Conservation (phyloP, 176 grass and related monocot genomes). For the Dactylis glomerata region DNA sequence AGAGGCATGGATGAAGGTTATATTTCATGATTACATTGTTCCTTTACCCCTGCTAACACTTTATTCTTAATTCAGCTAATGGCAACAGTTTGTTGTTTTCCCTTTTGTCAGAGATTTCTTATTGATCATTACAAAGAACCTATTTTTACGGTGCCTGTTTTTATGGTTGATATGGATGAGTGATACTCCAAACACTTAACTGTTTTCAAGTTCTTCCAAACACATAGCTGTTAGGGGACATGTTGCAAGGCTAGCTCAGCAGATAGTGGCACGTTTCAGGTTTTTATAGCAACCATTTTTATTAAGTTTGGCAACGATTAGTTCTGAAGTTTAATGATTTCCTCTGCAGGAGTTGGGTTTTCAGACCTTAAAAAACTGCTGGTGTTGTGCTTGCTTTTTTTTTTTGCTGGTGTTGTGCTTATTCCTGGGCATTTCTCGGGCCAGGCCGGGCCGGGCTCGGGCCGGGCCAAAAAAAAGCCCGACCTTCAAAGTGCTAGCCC, state of each 20-base stretch:
- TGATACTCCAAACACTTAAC: neutral
- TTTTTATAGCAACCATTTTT: neutral
- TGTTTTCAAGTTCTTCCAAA: neutral
- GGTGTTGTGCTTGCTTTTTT: too few relatives aligned
- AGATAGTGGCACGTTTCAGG: neutral
- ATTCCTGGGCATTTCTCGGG: too few relatives aligned
- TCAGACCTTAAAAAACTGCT: neutral
- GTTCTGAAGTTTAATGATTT: neutral
- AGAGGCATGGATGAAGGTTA: neutral
- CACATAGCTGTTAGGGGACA: neutral
- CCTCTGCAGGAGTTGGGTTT: neutral
- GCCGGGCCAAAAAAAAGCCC: too few relatives aligned
- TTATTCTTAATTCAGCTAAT: neutral
- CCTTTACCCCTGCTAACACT: neutral
- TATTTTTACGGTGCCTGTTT: neutral
- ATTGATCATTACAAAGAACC: neutral
- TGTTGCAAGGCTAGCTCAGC: neutral
- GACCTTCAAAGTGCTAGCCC: too few relatives aligned
- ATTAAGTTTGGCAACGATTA: neutral
- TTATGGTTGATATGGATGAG: neutral
- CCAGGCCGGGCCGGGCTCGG: too few relatives aligned
- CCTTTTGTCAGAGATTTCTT: neutral
- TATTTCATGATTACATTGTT: neutral
- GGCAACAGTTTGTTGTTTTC: neutral
- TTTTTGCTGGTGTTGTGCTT: too few relatives aligned